These are phyloP conservation scores for Aureobasidium sp. DNA, from an alignment of 2,329 filamentous ascomycete species.

Conservation along the genomic window DNA sequence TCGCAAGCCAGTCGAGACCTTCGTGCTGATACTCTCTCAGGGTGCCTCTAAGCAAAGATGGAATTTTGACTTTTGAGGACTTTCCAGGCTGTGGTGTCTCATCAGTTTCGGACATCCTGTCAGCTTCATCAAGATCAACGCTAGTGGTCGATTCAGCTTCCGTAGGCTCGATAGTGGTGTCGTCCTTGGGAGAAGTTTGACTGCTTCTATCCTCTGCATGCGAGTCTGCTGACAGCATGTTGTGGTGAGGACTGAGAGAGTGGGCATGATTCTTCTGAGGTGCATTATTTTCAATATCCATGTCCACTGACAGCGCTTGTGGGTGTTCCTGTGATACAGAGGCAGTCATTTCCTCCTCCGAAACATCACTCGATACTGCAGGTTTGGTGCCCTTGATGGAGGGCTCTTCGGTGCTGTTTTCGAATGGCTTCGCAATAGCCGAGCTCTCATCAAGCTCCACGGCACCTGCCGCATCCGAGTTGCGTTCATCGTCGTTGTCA, in stretches of 20 bases:
- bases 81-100: slow-evolving; percentile 18
- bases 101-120: slow-evolving; percentile 16
- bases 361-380: background rate
- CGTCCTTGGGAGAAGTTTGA: slow-evolving; percentile 17
- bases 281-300: background rate
- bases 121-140: slow-evolving; percentile 15
- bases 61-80: slow-evolving; percentile 43
- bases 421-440: background rate
- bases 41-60: slow-evolving; percentile 70
- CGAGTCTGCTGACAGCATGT: slow-evolving; percentile 14
- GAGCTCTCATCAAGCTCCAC: background rate
- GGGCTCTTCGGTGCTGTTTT: background rate
- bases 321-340: background rate
- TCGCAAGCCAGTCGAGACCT: slow-evolving; percentile 94
- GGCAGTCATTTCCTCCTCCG: background rate
- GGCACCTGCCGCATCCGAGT: background rate
- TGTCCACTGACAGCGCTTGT: background rate
- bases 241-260: slow-evolving; percentile 5
- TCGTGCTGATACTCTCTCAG: slow-evolving; percentile 94
- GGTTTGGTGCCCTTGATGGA: background rate
- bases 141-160: slow-evolving; percentile 20
- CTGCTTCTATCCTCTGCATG: slow-evolving; percentile 17
- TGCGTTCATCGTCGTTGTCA: background rate
- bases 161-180: slow-evolving; percentile 17
- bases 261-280: background rate